Conservation (phyloP, 1,139 yeast genomes). For the Yamadazyma epiphylla region DNA sequence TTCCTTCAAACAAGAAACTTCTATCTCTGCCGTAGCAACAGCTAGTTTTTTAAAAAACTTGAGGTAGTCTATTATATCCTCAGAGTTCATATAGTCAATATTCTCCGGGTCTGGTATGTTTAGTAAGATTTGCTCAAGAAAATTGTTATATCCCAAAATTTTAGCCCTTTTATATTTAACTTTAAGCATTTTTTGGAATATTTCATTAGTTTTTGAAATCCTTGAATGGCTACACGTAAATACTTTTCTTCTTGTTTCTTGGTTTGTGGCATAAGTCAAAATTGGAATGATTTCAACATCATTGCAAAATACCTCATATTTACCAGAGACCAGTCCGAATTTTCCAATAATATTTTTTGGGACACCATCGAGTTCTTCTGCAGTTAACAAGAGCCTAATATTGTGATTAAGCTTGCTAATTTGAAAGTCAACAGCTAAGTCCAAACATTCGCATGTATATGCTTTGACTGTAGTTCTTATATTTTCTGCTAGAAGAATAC, state of each 20-base stretch:
- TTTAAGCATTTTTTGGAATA: conserved; percentile 56
- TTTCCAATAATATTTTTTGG: conserved; percentile 60
- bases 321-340: conserved; percentile 49
- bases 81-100: too few species aligned
- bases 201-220: conserved; percentile 55
- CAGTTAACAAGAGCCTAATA: conserved; percentile 53
- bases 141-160: conserved; percentile 61
- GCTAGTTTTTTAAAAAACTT: conserved; percentile 61
- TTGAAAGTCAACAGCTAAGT: conserved; percentile 52
- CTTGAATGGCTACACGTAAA: conserved; percentile 65
- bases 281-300: conserved; percentile 78
- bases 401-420: conserved; percentile 71
- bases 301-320: conserved; percentile 69
- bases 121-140: conserved; percentile 66
- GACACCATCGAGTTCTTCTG: conserved; percentile 68
- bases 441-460: conserved; percentile 57
- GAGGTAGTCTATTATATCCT: conserved; percentile 57
- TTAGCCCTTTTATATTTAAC: conserved; percentile 61
- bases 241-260: conserved; percentile 64
- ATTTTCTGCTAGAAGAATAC: conserved; percentile 57
- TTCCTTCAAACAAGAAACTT: conserved; percentile 37
- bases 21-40: conserved; percentile 54
- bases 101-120: conserved; percentile 85
- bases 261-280: conserved; percentile 61
- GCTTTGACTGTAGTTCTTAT: conserved; percentile 53